phyloP scores from a whole-genome alignment of 495 filamentous ascomycete species.

The Margaritispora aquatica region DNA sequence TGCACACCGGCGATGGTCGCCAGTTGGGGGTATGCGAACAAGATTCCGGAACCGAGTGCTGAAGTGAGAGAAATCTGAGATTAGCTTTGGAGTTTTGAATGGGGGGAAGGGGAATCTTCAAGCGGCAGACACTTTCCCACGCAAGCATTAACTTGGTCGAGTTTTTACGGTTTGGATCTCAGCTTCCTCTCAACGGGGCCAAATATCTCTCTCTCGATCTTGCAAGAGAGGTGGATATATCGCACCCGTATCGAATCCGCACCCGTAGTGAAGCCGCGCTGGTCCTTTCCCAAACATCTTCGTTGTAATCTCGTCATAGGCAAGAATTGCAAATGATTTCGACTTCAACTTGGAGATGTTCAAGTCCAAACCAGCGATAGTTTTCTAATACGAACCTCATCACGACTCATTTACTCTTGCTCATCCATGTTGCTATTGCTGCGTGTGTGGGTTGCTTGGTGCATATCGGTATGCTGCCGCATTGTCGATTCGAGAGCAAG shows the following conservation, averaged over 20 bases:
- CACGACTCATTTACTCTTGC: constrained; percentile 24
- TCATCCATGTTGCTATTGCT: constrained; percentile 16
- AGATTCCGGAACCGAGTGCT: constrained; percentile 73
- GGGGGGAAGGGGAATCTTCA: constrained; percentile 25
- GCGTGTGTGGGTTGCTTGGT: constrained; percentile 20
- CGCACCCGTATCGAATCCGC: constrained; percentile 49
- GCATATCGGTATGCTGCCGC: constrained; percentile 31
- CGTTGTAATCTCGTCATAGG: not conserved
- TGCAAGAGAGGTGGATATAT: constrained; percentile 39
- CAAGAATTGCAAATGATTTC: not conserved
- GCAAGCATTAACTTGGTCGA: constrained; percentile 96
- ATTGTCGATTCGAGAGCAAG: constrained; percentile 23
- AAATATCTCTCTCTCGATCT: constrained; percentile 21
- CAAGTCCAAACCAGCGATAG: constrained; percentile 21
- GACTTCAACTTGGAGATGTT: constrained; percentile 12
- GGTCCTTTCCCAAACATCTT: constrained; percentile 14
- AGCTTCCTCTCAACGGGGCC: constrained; percentile 52
- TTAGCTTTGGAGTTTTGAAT: constrained; percentile 19
- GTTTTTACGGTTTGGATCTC: constrained; percentile 84
- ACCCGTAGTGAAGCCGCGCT: constrained; percentile 82
- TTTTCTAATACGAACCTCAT: constrained; percentile 42
- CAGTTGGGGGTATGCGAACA: constrained; percentile 74
- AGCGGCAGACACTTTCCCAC: constrained; percentile 90
- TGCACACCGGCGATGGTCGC: constrained; percentile 72
- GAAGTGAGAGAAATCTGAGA: constrained; percentile 23